A percentile compares a stretch with the other conserved stretches of the same genome.
phyloP scores from a whole-genome alignment of 345 rosid genomes.

The Citrus unshiu region DNA sequence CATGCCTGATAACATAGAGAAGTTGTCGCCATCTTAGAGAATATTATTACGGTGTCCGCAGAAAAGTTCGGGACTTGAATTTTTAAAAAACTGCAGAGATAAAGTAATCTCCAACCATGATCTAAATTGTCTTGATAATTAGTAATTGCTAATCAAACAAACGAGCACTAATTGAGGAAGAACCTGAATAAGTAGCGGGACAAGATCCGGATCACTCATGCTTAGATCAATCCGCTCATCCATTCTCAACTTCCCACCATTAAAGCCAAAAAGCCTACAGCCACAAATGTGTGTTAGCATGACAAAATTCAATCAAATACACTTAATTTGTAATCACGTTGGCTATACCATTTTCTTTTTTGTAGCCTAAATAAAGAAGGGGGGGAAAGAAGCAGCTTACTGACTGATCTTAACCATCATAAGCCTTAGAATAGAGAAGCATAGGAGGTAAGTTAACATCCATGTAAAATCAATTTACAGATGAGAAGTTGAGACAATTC shows the following conservation, averaged over 20 bases:
- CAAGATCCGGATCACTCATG: constrained; percentile 97
- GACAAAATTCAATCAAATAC: not conserved
- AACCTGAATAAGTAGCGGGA: constrained; percentile 94
- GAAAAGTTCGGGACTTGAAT: not conserved
- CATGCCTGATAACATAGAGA: not conserved
- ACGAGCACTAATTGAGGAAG: not conserved
- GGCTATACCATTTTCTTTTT: not conserved
- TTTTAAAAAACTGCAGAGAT: not conserved
- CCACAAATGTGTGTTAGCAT: constrained; percentile 3
- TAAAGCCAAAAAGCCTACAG: constrained; percentile 74
- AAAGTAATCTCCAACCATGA: not conserved
- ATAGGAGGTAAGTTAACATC: not conserved
- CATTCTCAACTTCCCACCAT: constrained; percentile 90
- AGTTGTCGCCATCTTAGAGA: not conserved
- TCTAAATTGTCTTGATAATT: not conserved
- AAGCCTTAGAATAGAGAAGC: not conserved
- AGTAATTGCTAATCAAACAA: constrained; percentile 1
- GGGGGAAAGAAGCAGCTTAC: not conserved
- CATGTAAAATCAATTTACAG: not conserved
- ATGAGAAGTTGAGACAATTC: not conserved
- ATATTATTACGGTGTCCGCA: not conserved
- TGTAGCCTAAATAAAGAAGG: not conserved
- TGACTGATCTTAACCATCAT: not conserved
- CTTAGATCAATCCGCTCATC: constrained; percentile 92
- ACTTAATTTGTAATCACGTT: not conserved